Percentiles rank a stretch among this genome's conserved stretches.
phyloP scores from a whole-genome alignment of 1,139 yeast species.

The Blastobotrys petasosporus region DNA sequence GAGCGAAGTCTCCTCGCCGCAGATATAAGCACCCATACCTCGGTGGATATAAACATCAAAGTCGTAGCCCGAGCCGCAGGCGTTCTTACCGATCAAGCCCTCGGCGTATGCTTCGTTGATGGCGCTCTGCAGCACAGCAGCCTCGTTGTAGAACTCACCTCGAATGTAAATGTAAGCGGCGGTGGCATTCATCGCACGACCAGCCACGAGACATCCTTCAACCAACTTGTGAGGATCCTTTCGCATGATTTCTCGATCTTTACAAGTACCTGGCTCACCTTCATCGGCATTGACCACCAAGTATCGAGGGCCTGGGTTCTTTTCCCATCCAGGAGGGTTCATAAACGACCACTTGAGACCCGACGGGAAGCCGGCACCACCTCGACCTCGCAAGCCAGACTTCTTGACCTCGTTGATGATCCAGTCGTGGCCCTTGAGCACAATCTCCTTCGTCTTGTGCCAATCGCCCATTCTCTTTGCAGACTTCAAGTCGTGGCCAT shows the following conservation, averaged over 20 bases:
- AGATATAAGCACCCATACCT: conserved; percentile 87
- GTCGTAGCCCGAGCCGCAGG: conserved; percentile 80
- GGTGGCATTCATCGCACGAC: conserved; percentile 88
- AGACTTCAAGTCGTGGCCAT: conserved; percentile 67
- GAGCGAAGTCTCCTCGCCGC: conserved; percentile 88
- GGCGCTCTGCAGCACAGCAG: conserved; percentile 63
- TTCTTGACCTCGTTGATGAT: conserved; percentile 79
- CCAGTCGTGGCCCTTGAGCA: conserved; percentile 81
- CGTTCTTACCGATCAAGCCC: conserved; percentile 73
- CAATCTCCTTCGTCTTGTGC: conserved; percentile 81
- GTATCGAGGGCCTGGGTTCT: conserved; percentile 77
- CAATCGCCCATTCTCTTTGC: conserved; percentile 82
- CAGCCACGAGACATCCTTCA: conserved; percentile 82
- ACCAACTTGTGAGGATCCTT: conserved; percentile 87
- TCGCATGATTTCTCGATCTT: conserved; percentile 82
- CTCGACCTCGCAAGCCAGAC: conserved; percentile 84
- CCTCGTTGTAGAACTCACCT: conserved; percentile 83
- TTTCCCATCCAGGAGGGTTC: conserved; percentile 95
- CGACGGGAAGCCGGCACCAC: conserved; percentile 90
- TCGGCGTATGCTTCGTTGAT: conserved; percentile 80
- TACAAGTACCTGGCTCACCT: conserved; percentile 92
- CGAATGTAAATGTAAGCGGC: conserved; percentile 87
- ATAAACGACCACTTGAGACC: conserved; percentile 88
- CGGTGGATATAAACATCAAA: conserved; percentile 79
- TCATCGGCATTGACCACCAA: conserved; percentile 87